Percentiles rank a stretch among this genome's conserved stretches.
phyloP scores from a whole-genome alignment of 129 eudicot genomes.

The Artemisia argyi region DNA sequence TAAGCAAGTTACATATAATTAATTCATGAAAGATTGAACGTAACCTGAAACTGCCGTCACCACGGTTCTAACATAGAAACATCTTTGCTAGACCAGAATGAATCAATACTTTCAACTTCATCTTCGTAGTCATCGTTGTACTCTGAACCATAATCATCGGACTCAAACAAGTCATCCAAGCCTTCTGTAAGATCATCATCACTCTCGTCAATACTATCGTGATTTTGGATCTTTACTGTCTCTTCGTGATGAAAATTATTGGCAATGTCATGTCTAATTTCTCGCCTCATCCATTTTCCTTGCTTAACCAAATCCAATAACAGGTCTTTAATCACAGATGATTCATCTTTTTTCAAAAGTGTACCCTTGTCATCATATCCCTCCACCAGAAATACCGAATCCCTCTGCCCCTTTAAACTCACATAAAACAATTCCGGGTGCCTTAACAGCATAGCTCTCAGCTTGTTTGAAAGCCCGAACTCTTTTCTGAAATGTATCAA shows the following conservation, averaged over 20 bases:
- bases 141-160: constrained; percentile 41
- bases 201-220: constrained; percentile 36
- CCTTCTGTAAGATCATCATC: constrained; percentile 47
- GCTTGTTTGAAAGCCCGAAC: constrained; percentile 83
- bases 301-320: constrained; percentile 60
- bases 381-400: constrained; percentile 86
- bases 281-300: constrained; percentile 79
- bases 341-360: constrained; percentile 65
- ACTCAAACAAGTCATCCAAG: constrained; percentile 61
- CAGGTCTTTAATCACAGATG: constrained; percentile 40
- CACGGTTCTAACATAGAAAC: constrained; percentile 51
- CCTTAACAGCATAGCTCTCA: constrained; percentile 84
- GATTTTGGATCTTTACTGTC: constrained; percentile 29
- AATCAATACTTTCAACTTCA: constrained; percentile 34
- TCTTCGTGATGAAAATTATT: constrained; percentile 13
- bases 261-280: constrained; percentile 32
- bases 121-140: constrained; percentile 34
- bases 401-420: constrained; percentile 82
- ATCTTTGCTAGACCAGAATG: constrained; percentile 55
- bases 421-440: constrained; percentile 95
- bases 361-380: constrained; percentile 71
- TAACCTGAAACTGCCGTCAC: constrained; percentile 34
- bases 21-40: neutral
- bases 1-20: constrained; percentile 3
- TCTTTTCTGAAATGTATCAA: constrained; percentile 89